Percentiles rank a stretch among this genome's conserved stretches.
Conservation (phyloP, 495 filamentous ascomycete genomes). For the Aspergillus funiculosus region DNA sequence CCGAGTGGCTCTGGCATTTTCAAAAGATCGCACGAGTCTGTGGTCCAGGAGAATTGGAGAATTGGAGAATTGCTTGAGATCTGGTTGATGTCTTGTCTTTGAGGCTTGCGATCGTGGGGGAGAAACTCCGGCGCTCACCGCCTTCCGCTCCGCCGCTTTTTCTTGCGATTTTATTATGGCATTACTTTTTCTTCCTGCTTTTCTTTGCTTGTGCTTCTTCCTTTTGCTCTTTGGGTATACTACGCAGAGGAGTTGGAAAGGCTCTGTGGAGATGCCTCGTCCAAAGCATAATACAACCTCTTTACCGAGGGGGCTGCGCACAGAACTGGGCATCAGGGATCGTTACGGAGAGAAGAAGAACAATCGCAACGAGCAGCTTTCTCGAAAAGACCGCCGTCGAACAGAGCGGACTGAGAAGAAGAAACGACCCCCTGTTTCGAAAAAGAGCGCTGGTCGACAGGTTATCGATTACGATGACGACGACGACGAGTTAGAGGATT, state of each 20-base stretch:
- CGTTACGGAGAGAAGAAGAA: slow-evolving; percentile 37
- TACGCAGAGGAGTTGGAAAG: neutral
- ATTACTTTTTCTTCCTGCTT: slow-evolving; percentile 5
- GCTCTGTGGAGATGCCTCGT: slow-evolving; percentile 28
- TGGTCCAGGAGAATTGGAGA: slow-evolving; percentile 2
- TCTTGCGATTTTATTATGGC: slow-evolving; percentile 9
- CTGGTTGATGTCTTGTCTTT: no score
- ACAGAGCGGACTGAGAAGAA: slow-evolving; percentile 54
- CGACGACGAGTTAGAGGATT: slow-evolving; percentile 19
- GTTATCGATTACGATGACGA: slow-evolving; percentile 12
- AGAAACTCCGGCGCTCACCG: slow-evolving; percentile 13
- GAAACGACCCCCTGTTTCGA: slow-evolving; percentile 23
- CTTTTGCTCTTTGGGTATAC: neutral
- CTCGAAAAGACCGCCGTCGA: slow-evolving; percentile 58
- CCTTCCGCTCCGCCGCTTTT: slow-evolving; percentile 21
- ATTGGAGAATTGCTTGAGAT: no score
- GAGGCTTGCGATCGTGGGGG: slow-evolving; percentile 8
- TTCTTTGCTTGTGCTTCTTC: neutral
- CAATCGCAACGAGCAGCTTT: slow-evolving; percentile 32
- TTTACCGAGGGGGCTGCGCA: slow-evolving; percentile 55
- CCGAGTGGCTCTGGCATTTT: slow-evolving; percentile 55
- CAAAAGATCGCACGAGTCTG: slow-evolving; percentile 9
- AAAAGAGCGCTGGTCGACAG: slow-evolving; percentile 18
- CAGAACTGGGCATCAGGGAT: slow-evolving; percentile 51
- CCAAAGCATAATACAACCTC: slow-evolving; percentile 53